Conservation (phyloP, 129 eudicot species). For the Arctium lappa region DNA sequence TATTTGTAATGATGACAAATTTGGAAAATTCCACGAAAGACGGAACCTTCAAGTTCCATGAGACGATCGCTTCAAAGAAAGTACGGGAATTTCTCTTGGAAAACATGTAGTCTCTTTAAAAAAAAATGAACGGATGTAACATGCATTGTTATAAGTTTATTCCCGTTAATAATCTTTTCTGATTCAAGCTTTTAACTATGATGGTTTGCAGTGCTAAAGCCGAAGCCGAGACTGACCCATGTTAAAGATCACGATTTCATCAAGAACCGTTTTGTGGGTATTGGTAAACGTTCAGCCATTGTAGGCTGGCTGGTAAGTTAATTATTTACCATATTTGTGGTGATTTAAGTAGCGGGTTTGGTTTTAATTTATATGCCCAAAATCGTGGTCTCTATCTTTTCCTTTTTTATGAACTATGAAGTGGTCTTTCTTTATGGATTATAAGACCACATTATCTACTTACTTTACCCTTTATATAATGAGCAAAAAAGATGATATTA, state of each 20-base stretch:
- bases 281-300: conserved; percentile 43
- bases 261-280: conserved; percentile 48
- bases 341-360: neutral
- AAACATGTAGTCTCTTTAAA: neutral
- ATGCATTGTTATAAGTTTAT: neutral
- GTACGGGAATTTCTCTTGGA: neutral
- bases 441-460: neutral
- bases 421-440: neutral
- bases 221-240: conserved; percentile 31
- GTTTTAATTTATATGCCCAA: neutral
- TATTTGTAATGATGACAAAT: neutral
- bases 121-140: neutral
- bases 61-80: neutral
- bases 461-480: neutral
- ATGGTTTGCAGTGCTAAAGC: conserved; percentile 35
- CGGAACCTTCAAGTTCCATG: neutral
- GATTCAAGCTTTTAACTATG: neutral
- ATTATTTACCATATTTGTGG: neutral
- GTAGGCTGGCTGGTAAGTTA: conserved; percentile 71
- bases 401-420: neutral
- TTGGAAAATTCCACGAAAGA: neutral
- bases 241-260: conserved; percentile 57
- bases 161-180: neutral
- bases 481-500: neutral
- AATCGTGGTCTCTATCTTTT: neutral